phyloP scores from a whole-genome alignment of 192 early-diverging fungal species.

The Borealophlyctis nickersoniae region DNA sequence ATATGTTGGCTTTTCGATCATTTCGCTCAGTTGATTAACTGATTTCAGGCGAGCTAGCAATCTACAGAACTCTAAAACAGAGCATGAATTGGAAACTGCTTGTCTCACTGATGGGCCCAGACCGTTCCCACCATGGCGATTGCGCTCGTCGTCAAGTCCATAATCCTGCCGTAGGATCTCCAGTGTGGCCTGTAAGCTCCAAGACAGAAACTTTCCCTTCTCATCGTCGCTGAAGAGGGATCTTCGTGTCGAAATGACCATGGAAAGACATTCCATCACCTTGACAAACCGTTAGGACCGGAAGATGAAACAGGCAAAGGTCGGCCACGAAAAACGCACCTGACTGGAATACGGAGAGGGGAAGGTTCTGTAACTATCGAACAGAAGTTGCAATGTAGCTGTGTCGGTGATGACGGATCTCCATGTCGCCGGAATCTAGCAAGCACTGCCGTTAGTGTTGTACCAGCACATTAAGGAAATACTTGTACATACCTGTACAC shows the following conservation, averaged over 20 bases:
- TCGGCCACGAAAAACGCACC: slow-evolving; percentile 23
- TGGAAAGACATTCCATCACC: slow-evolving; percentile 77
- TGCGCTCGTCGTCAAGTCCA: slow-evolving; percentile 69
- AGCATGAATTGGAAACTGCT: not conserved
- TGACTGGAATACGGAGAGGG: slow-evolving; percentile 50
- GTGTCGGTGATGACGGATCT: slow-evolving; percentile 68
- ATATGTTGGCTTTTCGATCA: slow-evolving; percentile 71
- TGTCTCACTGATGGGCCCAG: not conserved
- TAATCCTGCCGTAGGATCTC: slow-evolving; percentile 60
- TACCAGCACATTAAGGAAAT: slow-evolving; percentile 1
- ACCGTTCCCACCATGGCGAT: slow-evolving; percentile 57
- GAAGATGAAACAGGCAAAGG: no score
- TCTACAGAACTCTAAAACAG: slow-evolving; percentile 66
- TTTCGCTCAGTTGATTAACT: slow-evolving; percentile 75
- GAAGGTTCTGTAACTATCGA: slow-evolving; percentile 62
- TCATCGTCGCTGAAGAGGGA: slow-evolving; percentile 81
- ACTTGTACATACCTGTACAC: slow-evolving; percentile 49
- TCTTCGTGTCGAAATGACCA: slow-evolving; percentile 75
- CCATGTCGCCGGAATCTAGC: slow-evolving; percentile 82
- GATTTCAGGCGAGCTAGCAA: slow-evolving; percentile 77
- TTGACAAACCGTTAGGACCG: no score
- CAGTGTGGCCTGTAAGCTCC: slow-evolving; percentile 65
- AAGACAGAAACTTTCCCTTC: slow-evolving; percentile 63
- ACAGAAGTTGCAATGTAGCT: slow-evolving; percentile 68
- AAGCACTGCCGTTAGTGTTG: not conserved